A percentile compares a stretch with the other conserved stretches of the same genome.
phyloP scores from a whole-genome alignment of 2,329 filamentous ascomycete genomes.

The Aspergillus flavus region DNA sequence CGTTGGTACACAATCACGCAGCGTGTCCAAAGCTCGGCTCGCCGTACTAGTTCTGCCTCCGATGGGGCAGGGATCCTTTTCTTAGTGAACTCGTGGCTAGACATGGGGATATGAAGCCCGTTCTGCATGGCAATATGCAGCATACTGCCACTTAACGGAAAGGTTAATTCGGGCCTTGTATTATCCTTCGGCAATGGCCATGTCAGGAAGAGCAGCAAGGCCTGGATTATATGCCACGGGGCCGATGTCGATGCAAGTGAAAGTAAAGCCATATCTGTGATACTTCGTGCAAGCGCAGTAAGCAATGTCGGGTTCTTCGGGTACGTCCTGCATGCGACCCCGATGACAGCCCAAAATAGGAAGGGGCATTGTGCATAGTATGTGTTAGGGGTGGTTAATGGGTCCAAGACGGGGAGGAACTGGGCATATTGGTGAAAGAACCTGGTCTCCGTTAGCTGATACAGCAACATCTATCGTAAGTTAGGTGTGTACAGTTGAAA shows the following conservation, averaged over 20 bases:
- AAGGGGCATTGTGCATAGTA: constrained; percentile 78
- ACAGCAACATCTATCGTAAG: neutral
- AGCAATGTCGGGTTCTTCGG: constrained; percentile 42
- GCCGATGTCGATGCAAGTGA: constrained; percentile 32
- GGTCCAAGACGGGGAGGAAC: constrained; percentile 44
- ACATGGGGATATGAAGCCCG: constrained; percentile 46
- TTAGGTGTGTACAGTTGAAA: constrained; percentile 34
- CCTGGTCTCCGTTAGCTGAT: constrained; percentile 19
- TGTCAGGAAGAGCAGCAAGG: constrained; percentile 39
- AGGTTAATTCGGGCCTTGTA: constrained; percentile 36
- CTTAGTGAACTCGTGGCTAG: constrained; percentile 46
- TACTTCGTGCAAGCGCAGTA: constrained; percentile 34
- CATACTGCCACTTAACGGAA: constrained; percentile 40
- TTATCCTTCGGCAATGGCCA: constrained; percentile 45
- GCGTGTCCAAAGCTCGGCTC: constrained; percentile 45
- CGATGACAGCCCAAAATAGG: constrained; percentile 75
- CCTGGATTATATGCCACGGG: constrained; percentile 41
- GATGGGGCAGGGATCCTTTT: constrained; percentile 33
- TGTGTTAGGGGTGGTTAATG: constrained; percentile 65
- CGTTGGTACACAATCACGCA: constrained; percentile 44
- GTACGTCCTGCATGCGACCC: constrained; percentile 41
- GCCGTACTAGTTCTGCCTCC: constrained; percentile 39
- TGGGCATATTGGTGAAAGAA: constrained; percentile 43
- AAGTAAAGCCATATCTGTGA: constrained; percentile 41
- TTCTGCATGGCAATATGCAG: constrained; percentile 49